Evolutionary conservation across 352 stramenopile genomes (phyloP), one percentile per base, ranked within the genome.

Genomic region (Phytophthora agathidicida): DNA sequence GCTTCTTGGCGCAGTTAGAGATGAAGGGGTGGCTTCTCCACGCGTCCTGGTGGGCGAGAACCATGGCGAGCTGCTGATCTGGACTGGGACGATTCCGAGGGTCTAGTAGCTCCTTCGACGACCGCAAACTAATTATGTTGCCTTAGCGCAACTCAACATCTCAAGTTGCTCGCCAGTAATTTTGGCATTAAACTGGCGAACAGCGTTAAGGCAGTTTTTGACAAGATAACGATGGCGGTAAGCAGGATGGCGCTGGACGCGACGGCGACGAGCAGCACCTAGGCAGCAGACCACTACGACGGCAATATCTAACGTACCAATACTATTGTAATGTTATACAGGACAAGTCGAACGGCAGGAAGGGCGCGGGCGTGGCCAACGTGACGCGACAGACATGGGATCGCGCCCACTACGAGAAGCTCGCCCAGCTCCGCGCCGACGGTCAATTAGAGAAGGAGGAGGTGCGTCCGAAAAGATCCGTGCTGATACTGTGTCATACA

Each of bases 11-110:
- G 71, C 83, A 93, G 58, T 75, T 74, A 33, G 62, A 50, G 68
- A 95, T 87, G 78, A 95, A 95, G 23, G 86, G 86, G 71, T 95
- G 86, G 82, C 88, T 93, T 57, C 86, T 72, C 86, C 86, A 95
- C 48, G 86, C 86, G 82, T 95, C 86, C 73, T 95, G 86, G 52
- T 90, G 77, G 19, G 82, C 76, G 70, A 95, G 78, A 77, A 95
- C 86, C 86, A 95, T 95, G 9, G 23, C 32, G 35, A 62, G 19
- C 27, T n/a, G n/a, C n/a, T n/a, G n/a, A n/a, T n/a, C n/a, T n/a
- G 59, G 38, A 11, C 38, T 13, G 17, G 16, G 59, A 35, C 53
- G 45, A 65, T 65, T 70, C 60, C 60, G 60, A 70, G 60, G 60
- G 60, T 68, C 24, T 51, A 46, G n/a, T n/a, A n/a, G 56, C 47